A percentile compares a stretch with the other conserved stretches of the same genome.
phyloP scores from a whole-genome alignment of 768 basidiomycete species.

The Mycena leptocephala region DNA sequence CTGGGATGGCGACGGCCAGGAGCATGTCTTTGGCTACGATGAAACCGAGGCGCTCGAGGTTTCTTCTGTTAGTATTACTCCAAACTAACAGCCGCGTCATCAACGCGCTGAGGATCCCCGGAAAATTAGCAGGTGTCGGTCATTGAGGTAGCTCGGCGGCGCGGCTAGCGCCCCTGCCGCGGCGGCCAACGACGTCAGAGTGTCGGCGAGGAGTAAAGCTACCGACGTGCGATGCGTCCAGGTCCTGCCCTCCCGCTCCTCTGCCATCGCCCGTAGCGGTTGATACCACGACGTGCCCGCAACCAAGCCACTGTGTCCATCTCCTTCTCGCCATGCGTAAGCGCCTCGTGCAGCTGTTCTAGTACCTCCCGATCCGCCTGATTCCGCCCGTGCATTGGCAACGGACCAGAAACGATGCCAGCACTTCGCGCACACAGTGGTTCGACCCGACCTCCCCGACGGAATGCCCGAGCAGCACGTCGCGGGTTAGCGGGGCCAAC shows the following conservation, averaged over 20 bases:
- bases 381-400: background rate
- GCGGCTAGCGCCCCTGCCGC: conserved; percentile 1
- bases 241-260: background rate
- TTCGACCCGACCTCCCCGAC: conserved; percentile 10
- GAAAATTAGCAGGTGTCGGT: conserved; percentile 2
- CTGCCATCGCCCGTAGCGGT: background rate
- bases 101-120: conserved; percentile 1
- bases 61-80: background rate
- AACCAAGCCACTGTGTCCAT: background rate
- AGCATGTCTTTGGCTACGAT: background rate
- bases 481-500: conserved; percentile 1
- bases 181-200: conserved; percentile 2
- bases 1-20: background rate
- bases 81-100: background rate
- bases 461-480: conserved; percentile 5
- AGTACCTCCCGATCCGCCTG: background rate
- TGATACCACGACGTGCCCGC: conserved; percentile 16
- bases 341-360: background rate
- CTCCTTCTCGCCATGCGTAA: background rate
- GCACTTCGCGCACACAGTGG: background rate
- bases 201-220: background rate
- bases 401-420: background rate
- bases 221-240: background rate
- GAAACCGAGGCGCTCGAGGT: background rate
- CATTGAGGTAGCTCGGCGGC: conserved; percentile 6